A percentile compares a stretch with the other conserved stretches of the same genome.
These are phyloP conservation scores for Geotrichum reessii DNA, from an alignment of 1,139 yeast genomes.

Conservation along the genomic window DNA sequence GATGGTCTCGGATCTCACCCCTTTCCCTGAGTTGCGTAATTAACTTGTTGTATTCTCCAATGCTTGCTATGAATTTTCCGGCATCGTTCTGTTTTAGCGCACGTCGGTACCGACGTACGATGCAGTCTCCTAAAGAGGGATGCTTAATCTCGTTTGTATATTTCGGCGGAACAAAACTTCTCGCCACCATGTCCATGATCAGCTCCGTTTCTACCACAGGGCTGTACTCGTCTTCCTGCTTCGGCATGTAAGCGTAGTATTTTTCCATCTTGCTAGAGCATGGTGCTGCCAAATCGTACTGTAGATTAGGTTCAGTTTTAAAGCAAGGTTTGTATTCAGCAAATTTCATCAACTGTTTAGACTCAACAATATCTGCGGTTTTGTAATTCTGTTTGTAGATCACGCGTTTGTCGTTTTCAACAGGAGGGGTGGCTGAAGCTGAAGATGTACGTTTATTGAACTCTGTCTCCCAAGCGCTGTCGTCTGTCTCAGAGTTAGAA, in stretches of 20 bases:
- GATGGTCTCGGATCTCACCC: slow-evolving; percentile 37
- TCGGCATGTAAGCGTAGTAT: slow-evolving; percentile 15
- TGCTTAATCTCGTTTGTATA: slow-evolving; percentile 40
- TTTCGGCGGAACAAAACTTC: slow-evolving; percentile 43
- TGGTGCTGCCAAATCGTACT: slow-evolving; percentile 18
- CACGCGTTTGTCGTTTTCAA: slow-evolving; percentile 1
- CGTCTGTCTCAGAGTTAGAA: slow-evolving; percentile 9
- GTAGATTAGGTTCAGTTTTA: slow-evolving; percentile 9
- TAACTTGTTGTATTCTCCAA: slow-evolving; percentile 42
- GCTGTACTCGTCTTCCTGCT: slow-evolving; percentile 47
- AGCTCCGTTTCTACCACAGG: slow-evolving; percentile 69
- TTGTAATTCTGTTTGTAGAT: slow-evolving; percentile 6
- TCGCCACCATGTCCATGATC: slow-evolving; percentile 47
- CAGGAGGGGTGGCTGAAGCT: slow-evolving; percentile 7
- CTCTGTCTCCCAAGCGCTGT: slow-evolving; percentile 14
- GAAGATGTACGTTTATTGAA: slow-evolving; percentile 6
- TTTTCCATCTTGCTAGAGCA: slow-evolving; percentile 11
- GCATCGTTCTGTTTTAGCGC: slow-evolving; percentile 41
- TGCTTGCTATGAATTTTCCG: slow-evolving; percentile 33
- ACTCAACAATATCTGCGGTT: slow-evolving; percentile 9
- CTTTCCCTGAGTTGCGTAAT: slow-evolving; percentile 36
- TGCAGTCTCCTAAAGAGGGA: slow-evolving; percentile 39
- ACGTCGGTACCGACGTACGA: slow-evolving; percentile 43
- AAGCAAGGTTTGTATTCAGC: slow-evolving; percentile 17
- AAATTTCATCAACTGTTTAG: slow-evolving; percentile 9